A percentile compares a stretch with the other conserved stretches of the same genome.
Evolutionary conservation across 208 protist species (phyloP).

Genomic region (Balamuthia mandrillaris): DNA sequence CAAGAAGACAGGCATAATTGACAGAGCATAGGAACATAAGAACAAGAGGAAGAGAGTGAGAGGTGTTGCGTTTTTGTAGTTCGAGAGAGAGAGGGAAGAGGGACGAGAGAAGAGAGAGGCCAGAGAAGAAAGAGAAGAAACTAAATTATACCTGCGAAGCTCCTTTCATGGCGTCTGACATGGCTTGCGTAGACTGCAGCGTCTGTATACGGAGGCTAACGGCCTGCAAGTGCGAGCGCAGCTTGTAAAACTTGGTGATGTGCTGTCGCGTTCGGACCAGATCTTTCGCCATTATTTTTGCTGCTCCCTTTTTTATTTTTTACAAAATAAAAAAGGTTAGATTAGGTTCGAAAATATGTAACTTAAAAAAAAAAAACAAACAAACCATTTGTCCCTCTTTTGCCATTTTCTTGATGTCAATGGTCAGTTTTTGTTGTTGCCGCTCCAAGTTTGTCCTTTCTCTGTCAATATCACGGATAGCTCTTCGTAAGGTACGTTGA

Average conservation of each 20-base stretch:
- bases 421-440: slow-evolving; percentile 92
- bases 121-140: too few species aligned
- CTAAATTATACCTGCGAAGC: too few species aligned
- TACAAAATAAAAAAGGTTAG: too few species aligned
- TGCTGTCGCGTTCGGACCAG: slow-evolving; percentile 92
- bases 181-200: slow-evolving; percentile 44
- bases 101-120: too few species aligned
- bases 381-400: slow-evolving; percentile 90
- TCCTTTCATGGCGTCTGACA: slow-evolving; percentile 80
- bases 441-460: slow-evolving; percentile 88
- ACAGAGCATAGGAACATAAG: too few species aligned
- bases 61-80: too few species aligned
- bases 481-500: slow-evolving; percentile 88
- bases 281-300: slow-evolving; percentile 96
- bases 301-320: slow-evolving; percentile 76
- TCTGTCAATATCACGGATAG: slow-evolving; percentile 91
- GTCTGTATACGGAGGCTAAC: slow-evolving; percentile 87
- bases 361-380: too few species aligned
- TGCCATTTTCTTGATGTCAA: slow-evolving; percentile 93
- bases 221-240: slow-evolving; percentile 94
- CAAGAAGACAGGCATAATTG: too few species aligned
- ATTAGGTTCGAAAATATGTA: not conserved
- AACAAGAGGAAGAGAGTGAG: too few species aligned
- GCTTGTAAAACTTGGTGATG: slow-evolving; percentile 93
- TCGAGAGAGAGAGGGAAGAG: too few species aligned